phyloP scores from a whole-genome alignment of 768 basidiomycete genomes.

The Leccinellum luteum region DNA sequence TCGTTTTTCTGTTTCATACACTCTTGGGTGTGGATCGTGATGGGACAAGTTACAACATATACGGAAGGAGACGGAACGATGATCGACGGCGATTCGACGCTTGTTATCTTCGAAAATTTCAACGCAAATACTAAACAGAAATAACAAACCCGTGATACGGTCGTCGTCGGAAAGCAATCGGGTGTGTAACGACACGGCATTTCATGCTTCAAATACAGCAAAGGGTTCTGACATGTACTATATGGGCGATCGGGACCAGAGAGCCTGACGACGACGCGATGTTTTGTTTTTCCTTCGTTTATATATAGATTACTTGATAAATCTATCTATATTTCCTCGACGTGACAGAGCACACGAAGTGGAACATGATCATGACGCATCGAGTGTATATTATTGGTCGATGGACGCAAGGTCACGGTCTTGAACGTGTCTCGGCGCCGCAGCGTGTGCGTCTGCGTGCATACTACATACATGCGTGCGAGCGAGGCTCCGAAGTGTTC shows the following conservation, averaged over 20 bases:
- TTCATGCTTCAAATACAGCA: not conserved
- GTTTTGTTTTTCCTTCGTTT: not conserved
- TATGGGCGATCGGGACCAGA: not conserved
- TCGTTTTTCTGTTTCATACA: constrained; percentile 2
- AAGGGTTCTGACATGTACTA: too few relatives aligned
- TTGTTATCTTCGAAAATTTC: not conserved
- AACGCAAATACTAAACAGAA: not conserved
- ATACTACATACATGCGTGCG: not conserved
- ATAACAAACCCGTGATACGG: not conserved
- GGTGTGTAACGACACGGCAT: not conserved
- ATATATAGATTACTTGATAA: not conserved
- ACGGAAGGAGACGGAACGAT: not conserved
- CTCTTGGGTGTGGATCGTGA: not conserved
- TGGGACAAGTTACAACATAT: not conserved
- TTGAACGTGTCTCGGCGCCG: not conserved
- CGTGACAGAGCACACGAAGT: not conserved
- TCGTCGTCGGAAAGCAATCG: not conserved
- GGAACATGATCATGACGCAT: not conserved
- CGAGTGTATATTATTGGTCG: not conserved
- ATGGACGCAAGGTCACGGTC: not conserved
- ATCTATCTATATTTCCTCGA: not conserved
- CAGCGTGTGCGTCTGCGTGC: not conserved
- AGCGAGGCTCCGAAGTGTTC: not conserved
- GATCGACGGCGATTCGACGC: not conserved
- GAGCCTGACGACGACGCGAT: not conserved